phyloP scores from a whole-genome alignment of 2,329 filamentous ascomycete species.

The Apiospora phragmitis region DNA sequence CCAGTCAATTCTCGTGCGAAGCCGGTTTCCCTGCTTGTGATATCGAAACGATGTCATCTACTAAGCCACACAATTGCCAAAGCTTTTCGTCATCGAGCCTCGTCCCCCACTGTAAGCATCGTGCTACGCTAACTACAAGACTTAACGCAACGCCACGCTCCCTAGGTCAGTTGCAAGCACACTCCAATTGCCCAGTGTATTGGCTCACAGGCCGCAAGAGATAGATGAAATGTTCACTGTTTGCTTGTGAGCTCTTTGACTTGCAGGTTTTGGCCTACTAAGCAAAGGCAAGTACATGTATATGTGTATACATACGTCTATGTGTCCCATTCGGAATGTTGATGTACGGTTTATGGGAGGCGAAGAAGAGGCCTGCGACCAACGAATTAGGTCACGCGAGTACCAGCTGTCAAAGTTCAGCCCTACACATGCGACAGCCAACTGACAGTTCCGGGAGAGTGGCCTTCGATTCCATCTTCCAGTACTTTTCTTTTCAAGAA shows the following conservation, averaged over 20 bases:
- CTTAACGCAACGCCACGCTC: no score
- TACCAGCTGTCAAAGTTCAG: not conserved
- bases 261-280: not conserved
- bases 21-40: not conserved
- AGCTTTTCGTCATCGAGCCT: conserved; percentile 7
- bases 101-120: not conserved
- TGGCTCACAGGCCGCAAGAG: not conserved
- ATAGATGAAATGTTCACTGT: not conserved
- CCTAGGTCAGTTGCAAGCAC: not conserved
- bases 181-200: not conserved
- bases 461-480: not conserved
- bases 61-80: not conserved
- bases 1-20: not conserved
- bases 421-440: not conserved
- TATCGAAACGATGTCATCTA: not conserved
- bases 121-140: no score
- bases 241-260: not conserved
- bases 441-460: not conserved
- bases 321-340: not conserved
- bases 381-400: not conserved
- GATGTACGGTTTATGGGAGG: not conserved
- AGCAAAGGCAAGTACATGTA: not conserved
- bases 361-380: not conserved
- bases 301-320: not conserved
- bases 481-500: not conserved